Conservation (phyloP, 768 basidiomycete species). For the Mycena floridula region DNA sequence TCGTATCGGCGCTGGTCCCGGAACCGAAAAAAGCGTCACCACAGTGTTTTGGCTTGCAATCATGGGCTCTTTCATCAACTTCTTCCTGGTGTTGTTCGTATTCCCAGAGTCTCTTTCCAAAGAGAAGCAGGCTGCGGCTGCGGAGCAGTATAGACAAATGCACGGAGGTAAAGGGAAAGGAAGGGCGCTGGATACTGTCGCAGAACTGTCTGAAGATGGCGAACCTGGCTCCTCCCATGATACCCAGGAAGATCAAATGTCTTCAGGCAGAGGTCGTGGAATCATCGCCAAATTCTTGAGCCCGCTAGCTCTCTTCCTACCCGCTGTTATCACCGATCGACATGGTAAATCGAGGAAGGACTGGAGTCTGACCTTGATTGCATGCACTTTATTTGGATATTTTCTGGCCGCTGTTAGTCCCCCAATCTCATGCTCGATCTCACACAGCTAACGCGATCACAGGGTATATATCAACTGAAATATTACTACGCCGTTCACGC, state of each 20-base stretch:
- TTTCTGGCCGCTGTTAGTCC: conserved; percentile 60
- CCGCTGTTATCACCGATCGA: conserved; percentile 38
- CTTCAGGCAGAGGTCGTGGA: too few relatives aligned
- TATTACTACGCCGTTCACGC: conserved; percentile 74
- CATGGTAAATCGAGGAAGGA: conserved; percentile 46
- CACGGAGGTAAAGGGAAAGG: conserved; percentile 18
- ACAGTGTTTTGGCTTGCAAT: conserved; percentile 44
- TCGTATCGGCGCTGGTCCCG: conserved; percentile 20
- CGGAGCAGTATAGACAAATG: conserved; percentile 5
- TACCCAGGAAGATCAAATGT: not conserved
- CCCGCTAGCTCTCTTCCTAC: conserved; percentile 72
- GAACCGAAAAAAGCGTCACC: conserved; percentile 28
- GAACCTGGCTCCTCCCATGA: conserved; percentile 5
- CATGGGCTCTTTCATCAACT: conserved; percentile 38
- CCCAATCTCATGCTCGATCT: not conserved
- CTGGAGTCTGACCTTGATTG: conserved; percentile 78
- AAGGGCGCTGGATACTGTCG: conserved; percentile 15
- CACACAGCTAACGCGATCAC: not conserved
- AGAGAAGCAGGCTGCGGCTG: conserved; percentile 31
- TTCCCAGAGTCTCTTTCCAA: conserved; percentile 56
- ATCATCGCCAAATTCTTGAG: conserved; percentile 35
- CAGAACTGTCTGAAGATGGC: conserved; percentile 11
- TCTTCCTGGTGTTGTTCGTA: conserved; percentile 63
- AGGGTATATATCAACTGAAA: conserved; percentile 79
- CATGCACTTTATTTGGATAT: conserved; percentile 51